Evolutionary conservation across 2,329 filamentous ascomycete species (phyloP), one percentile per base, ranked within the genome.

Genomic region (Sporothrix brasiliensis): DNA sequence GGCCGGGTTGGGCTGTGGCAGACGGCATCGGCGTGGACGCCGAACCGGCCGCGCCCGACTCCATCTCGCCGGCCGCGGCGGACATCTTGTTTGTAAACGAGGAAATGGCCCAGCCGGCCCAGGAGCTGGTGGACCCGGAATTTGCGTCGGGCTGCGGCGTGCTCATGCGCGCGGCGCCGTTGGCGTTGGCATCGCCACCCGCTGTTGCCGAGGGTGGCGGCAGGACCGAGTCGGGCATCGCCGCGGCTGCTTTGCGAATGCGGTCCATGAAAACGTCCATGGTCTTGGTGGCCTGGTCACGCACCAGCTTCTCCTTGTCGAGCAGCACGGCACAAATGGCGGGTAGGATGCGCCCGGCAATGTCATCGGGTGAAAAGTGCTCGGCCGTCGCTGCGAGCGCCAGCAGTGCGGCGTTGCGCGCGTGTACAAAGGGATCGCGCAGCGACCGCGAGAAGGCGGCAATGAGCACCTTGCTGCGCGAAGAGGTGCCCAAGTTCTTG

Each of bases 31-130:
- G 41, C n/a, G 56, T 67, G n/a, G 67, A 30, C 5, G 63, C 39
- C 3, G 82, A 76, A 2, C 80, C 78, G 0, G 66, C 27, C 2
- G 49, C 53, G 5, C 49, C 70, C 1, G 88, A 82, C 77, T 94
- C 86, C 73, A 99, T 99, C 70, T 97, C 91, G 21, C 95, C 95
- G 10, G 91, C 91, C 0, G 93, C 93, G 0, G 91, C 82, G 1
- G 92, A 90, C 14, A 98, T 79, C 76, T 97, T 97, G 80, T 98
- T 98, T 1, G 95, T 98, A 78, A 99, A 99, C 1, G 93, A 97
- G 0, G 95, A 98, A 69, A 99, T 97, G 1, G 95, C 95, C 95
- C 95, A 99, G 14, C 95, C 95, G 1, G 95, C 89, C 95, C 95
- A 98, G 4, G 86, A 85, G 14, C 52, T 71, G 2, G 89, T 89